phyloP scores from a whole-genome alignment of 148 eudicot genomes.

The Diospyros lotus region DNA sequence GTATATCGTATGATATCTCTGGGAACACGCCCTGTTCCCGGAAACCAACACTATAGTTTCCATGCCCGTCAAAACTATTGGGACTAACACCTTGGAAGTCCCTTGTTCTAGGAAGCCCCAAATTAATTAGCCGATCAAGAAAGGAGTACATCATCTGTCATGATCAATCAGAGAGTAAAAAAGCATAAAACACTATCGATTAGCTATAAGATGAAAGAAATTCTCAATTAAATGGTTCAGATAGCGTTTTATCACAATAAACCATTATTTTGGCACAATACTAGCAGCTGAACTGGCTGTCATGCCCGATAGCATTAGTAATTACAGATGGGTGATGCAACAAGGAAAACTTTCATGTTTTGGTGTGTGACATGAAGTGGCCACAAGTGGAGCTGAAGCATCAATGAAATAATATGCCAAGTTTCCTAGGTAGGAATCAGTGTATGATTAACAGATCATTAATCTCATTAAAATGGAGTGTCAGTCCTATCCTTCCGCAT shows the following conservation, averaged over 20 bases:
- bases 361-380: background rate
- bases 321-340: background rate
- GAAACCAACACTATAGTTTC: conserved; percentile 86
- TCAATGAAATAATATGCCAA: background rate
- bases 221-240: background rate
- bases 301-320: background rate
- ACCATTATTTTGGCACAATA: background rate
- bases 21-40: conserved; percentile 89
- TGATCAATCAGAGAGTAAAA: conserved; percentile 8
- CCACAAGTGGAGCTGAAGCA: conserved; percentile 3
- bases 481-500: too few relatives aligned
- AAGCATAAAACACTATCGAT: background rate
- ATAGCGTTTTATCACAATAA: background rate
- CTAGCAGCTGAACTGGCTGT: background rate
- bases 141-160: conserved; percentile 84
- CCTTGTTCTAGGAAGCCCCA: conserved; percentile 88
- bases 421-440: background rate
- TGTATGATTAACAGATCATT: too few relatives aligned
- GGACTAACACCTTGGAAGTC: conserved; percentile 94
- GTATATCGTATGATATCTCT: conserved; percentile 58
- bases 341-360: background rate
- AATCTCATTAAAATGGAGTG: too few relatives aligned
- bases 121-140: conserved; percentile 83
- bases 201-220: background rate
- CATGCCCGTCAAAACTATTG: conserved; percentile 92